Percentiles rank a stretch among this genome's conserved stretches.
Conservation (phyloP, 2,329 filamentous ascomycete species). For the Setomelanomma holmii region DNA sequence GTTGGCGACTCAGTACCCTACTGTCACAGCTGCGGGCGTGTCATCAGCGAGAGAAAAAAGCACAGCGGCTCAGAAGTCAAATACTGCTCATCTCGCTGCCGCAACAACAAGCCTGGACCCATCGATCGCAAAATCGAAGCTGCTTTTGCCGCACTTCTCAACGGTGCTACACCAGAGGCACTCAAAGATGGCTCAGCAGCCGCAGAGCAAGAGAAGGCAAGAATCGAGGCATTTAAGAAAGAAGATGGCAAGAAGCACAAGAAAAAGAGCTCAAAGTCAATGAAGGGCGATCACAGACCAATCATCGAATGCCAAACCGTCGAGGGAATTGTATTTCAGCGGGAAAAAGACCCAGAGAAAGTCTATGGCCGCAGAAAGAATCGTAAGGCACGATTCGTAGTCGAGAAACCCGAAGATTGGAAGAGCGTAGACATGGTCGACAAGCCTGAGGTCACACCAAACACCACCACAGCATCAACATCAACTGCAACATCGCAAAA, state of each 20-base stretch:
- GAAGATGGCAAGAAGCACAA: constrained; percentile 27
- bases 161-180: constrained; percentile 40
- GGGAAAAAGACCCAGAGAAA: constrained; percentile 54
- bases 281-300: constrained; percentile 60
- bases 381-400: constrained; percentile 49
- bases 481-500: background rate
- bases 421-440: constrained; percentile 56
- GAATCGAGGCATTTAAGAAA: constrained; percentile 1
- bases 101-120: constrained; percentile 58
- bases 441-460: constrained; percentile 14
- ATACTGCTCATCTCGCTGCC: constrained; percentile 66
- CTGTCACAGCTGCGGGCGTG: constrained; percentile 64
- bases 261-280: constrained; percentile 32
- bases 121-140: constrained; percentile 62
- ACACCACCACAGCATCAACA: constrained; percentile 1
- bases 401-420: constrained; percentile 50
- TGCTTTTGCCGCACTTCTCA: constrained; percentile 54
- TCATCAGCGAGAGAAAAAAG: constrained; percentile 56
- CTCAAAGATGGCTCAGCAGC: constrained; percentile 23
- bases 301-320: constrained; percentile 60
- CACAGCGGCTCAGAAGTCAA: constrained; percentile 51
- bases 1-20: constrained; percentile 60
- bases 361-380: constrained; percentile 56
- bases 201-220: constrained; percentile 4
- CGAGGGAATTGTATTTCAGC: constrained; percentile 60